Conservation (phyloP, 768 basidiomycete species). For the Tulasnella calospora region DNA sequence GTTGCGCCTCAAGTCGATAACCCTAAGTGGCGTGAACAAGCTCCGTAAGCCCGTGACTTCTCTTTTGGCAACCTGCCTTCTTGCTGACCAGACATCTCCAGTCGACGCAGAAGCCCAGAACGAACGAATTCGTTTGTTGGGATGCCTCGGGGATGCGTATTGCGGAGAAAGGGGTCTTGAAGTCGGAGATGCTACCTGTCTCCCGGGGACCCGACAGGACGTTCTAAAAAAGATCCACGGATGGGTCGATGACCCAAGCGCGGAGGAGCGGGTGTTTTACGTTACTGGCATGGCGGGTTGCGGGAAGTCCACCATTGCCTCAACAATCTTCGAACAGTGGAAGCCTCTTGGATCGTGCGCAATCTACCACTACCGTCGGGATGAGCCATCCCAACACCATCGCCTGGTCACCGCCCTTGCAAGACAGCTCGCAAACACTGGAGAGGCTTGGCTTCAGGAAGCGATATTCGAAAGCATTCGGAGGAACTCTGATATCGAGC, state of each 20-base stretch:
- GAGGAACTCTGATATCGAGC: neutral
- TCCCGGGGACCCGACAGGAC: neutral
- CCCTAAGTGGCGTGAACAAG: too few relatives aligned
- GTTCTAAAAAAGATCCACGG: neutral
- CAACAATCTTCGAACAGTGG: neutral
- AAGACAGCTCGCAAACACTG: neutral
- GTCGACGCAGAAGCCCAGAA: too few relatives aligned
- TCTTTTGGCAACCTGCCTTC: too few relatives aligned
- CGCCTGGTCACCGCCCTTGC: neutral
- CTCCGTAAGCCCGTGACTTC: too few relatives aligned
- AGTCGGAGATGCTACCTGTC: neutral
- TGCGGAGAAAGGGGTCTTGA: neutral
- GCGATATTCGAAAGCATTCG: neutral
- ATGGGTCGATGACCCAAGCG: neutral
- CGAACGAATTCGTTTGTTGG: neutral
- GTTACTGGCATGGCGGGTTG: neutral
- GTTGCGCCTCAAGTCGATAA: too few relatives aligned
- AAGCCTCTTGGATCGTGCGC: neutral
- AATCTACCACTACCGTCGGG: neutral
- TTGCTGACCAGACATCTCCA: too few relatives aligned
- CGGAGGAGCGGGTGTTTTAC: neutral
- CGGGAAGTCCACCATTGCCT: neutral
- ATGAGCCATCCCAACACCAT: neutral
- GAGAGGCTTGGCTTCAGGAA: neutral
- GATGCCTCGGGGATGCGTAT: neutral